A percentile compares a stretch with the other conserved stretches of the same genome.
Conservation (phyloP, 371 early-diverging fungal genomes). For the Phascolomyces articulosus region DNA sequence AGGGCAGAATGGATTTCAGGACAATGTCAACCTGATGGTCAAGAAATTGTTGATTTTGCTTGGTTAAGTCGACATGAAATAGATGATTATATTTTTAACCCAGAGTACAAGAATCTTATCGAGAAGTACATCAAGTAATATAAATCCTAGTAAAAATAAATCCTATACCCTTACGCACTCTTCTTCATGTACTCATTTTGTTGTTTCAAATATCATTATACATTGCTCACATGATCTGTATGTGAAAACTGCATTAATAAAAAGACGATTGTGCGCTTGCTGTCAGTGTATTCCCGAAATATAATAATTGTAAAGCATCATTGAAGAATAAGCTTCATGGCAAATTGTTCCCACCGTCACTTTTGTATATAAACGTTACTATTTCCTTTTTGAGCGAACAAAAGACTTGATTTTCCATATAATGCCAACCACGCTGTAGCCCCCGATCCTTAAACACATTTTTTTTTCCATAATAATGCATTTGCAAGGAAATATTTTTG, state of each 20-base stretch:
- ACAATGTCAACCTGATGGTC: conserved; percentile 59
- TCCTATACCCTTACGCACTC: too few species aligned
- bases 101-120: background rate
- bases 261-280: too few species aligned
- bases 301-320: too few species aligned
- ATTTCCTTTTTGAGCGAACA: conserved; percentile 40
- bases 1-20: conserved; percentile 35
- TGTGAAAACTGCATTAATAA: too few species aligned
- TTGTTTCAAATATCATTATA: too few species aligned
- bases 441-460: background rate
- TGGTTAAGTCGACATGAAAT: conserved; percentile 87
- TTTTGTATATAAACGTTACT: too few species aligned
- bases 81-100: conserved; percentile 46
- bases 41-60: conserved; percentile 75
- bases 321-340: too few species aligned
- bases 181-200: too few species aligned
- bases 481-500: conserved; percentile 27
- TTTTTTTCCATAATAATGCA: conserved; percentile 15
- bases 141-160: too few species aligned
- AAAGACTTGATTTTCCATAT: conserved; percentile 21
- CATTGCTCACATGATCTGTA: too few species aligned
- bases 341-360: too few species aligned
- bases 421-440: background rate
- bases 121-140: background rate
- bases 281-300: too few species aligned